phyloP scores from a whole-genome alignment of 2,329 filamentous ascomycete species.

The Phialophora tarda region DNA sequence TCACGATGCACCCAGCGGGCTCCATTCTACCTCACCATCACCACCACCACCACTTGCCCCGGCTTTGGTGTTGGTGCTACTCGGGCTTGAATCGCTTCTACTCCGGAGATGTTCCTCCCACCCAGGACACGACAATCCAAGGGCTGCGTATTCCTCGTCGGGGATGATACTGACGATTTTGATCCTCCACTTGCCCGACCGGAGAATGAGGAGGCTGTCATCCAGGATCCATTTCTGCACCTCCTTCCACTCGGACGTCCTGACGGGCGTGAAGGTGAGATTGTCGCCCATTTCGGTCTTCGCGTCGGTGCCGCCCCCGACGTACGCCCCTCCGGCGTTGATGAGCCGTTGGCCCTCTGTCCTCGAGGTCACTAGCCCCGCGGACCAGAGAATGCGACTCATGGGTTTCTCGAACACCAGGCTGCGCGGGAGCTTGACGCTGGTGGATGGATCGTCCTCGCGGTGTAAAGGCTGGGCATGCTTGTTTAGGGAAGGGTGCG shows the following conservation, averaged over 20 bases:
- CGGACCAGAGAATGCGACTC: slow-evolving; percentile 57
- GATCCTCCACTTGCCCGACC: slow-evolving; percentile 66
- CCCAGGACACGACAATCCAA: slow-evolving; percentile 56
- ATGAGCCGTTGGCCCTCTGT: slow-evolving; percentile 60
- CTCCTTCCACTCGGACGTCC: slow-evolving; percentile 48
- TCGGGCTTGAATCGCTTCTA: not conserved
- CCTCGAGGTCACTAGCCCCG: slow-evolving; percentile 58
- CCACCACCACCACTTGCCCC: not conserved
- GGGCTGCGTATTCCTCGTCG: slow-evolving; percentile 58
- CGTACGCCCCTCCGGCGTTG: slow-evolving; percentile 57
- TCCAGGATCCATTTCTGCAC: slow-evolving; percentile 58
- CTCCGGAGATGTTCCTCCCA: slow-evolving; percentile 50
- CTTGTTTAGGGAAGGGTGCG: slow-evolving; percentile 43
- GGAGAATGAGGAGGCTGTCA: slow-evolving; percentile 59
- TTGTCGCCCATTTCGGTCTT: slow-evolving; percentile 50
- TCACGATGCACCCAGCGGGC: not conserved
- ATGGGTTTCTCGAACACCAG: slow-evolving; percentile 57
- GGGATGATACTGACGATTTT: slow-evolving; percentile 61
- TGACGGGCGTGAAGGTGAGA: slow-evolving; percentile 56
- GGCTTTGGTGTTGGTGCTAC: not conserved
- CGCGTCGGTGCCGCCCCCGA: slow-evolving; percentile 51
- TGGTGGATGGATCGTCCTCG: slow-evolving; percentile 46
- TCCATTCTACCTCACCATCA: not conserved
- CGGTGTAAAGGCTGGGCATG: slow-evolving; percentile 49
- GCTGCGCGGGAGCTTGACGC: slow-evolving; percentile 56